Evolutionary conservation across 208 protist species (phyloP).

Genomic region (Naegleria lovaniensis): DNA sequence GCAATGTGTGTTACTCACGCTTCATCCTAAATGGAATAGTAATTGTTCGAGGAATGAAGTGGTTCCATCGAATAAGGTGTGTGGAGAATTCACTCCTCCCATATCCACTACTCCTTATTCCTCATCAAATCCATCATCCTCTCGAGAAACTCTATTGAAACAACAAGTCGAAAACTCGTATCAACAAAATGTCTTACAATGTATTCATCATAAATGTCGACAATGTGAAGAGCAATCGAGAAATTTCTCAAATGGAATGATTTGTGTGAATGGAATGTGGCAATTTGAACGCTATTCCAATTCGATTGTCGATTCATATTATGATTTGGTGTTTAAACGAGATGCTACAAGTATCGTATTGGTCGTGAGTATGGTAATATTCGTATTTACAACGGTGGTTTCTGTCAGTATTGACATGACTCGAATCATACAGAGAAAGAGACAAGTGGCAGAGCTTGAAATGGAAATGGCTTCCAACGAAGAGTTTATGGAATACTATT

Average conservation of each 20-base stretch:
- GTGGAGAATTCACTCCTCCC: background rate
- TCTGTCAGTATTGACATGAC: background rate
- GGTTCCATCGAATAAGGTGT: background rate
- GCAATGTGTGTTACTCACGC: background rate
- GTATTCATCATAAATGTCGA: background rate
- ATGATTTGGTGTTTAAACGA: background rate
- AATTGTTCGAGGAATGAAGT: background rate
- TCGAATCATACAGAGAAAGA: background rate
- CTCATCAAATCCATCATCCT: too few relatives aligned
- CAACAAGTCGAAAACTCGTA: background rate
- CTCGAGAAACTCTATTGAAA: background rate
- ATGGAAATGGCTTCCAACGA: background rate
- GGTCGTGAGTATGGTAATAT: background rate
- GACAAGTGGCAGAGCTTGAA: background rate
- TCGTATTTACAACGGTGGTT: background rate
- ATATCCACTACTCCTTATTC: background rate
- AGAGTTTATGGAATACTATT: background rate
- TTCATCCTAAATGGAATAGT: background rate
- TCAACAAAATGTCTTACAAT: background rate
- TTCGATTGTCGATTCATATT: background rate
- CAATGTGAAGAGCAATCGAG: background rate
- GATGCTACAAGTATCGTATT: background rate
- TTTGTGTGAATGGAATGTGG: background rate
- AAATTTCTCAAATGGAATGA: background rate
- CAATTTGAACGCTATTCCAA: background rate